A percentile compares a stretch with the other conserved stretches of the same genome.
Evolutionary conservation across 331 rosid genomes (phyloP).

Genomic region (Arachis monticola): DNA sequence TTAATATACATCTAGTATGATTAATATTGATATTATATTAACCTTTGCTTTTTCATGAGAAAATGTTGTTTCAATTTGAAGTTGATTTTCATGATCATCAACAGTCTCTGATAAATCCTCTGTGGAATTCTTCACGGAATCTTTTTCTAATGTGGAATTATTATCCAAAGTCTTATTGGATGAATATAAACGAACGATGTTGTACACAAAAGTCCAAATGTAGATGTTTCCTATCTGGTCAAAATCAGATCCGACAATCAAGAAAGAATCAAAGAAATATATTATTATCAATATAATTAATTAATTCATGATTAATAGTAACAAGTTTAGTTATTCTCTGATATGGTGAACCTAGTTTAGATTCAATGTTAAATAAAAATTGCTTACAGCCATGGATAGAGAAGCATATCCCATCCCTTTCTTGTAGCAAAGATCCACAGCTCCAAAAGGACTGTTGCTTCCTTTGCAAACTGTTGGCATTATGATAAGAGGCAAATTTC

Average conservation of each 20-base stretch:
- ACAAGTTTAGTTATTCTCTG: neutral
- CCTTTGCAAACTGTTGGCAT: constrained; percentile 43
- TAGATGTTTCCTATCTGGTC: constrained; percentile 33
- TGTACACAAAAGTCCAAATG: constrained; percentile 42
- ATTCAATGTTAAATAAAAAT: neutral
- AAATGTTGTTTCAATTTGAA: neutral
- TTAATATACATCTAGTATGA: no score
- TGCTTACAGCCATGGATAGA: constrained; percentile 47
- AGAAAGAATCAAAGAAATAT: no score
- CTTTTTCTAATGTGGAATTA: constrained; percentile 11
- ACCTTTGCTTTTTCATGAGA: constrained; percentile 28
- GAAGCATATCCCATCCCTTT: constrained; percentile 45
- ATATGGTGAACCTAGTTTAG: neutral
- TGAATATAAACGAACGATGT: constrained; percentile 41
- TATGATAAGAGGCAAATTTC: constrained; percentile 40
- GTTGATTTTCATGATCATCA: neutral
- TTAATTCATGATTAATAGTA: neutral
- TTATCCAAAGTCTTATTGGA: constrained; percentile 4
- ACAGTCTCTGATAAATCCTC: constrained; percentile 4
- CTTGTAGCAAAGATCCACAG: constrained; percentile 23
- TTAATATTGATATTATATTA: no score
- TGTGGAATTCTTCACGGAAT: neutral
- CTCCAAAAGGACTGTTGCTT: constrained; percentile 42
- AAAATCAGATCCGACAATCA: neutral
- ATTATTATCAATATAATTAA: no score